These are phyloP conservation scores for Gonium pectorale DNA, from an alignment of 139 green algal species.

Conservation along the genomic window DNA sequence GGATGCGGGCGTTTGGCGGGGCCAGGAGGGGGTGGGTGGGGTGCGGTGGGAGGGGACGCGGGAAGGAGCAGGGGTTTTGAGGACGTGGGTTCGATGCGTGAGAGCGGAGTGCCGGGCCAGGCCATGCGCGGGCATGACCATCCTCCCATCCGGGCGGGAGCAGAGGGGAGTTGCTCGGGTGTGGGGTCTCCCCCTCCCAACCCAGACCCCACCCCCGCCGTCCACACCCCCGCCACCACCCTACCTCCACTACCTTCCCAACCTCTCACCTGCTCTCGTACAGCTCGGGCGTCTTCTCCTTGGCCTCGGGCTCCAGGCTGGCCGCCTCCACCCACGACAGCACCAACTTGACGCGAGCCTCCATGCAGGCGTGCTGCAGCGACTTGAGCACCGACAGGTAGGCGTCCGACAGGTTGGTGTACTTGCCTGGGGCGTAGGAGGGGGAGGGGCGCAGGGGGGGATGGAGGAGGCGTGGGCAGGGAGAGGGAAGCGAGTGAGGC, in stretches of 20 bases:
- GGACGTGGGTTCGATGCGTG: too few relatives aligned
- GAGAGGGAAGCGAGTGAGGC: background rate
- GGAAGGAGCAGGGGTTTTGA: too few relatives aligned
- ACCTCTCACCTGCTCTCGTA: slow-evolving; percentile 60
- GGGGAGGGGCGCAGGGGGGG: background rate
- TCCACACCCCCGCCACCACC: background rate
- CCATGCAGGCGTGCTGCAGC: slow-evolving; percentile 97
- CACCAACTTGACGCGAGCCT: slow-evolving; percentile 85
- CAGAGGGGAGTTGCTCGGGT: too few relatives aligned
- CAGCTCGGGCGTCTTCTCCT: slow-evolving; percentile 61
- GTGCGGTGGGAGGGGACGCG: background rate
- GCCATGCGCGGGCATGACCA: too few relatives aligned
- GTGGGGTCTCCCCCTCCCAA: too few relatives aligned
- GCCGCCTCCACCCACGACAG: slow-evolving; percentile 94
- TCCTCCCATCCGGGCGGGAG: too few relatives aligned
- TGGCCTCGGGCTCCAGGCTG: slow-evolving; percentile 84
- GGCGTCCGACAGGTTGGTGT: slow-evolving; percentile 94
- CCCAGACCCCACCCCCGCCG: too few relatives aligned
- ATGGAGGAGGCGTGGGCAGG: background rate
- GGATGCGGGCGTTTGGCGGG: background rate
- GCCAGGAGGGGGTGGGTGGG: background rate
- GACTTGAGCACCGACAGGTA: slow-evolving; percentile 98
- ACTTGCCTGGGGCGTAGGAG: slow-evolving; percentile 82
- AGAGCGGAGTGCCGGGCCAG: too few relatives aligned
- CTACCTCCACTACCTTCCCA: background rate